Base-by-base conservation (phyloP, 176 grass and related monocot genomes). In the Otatea glauca region DNA sequence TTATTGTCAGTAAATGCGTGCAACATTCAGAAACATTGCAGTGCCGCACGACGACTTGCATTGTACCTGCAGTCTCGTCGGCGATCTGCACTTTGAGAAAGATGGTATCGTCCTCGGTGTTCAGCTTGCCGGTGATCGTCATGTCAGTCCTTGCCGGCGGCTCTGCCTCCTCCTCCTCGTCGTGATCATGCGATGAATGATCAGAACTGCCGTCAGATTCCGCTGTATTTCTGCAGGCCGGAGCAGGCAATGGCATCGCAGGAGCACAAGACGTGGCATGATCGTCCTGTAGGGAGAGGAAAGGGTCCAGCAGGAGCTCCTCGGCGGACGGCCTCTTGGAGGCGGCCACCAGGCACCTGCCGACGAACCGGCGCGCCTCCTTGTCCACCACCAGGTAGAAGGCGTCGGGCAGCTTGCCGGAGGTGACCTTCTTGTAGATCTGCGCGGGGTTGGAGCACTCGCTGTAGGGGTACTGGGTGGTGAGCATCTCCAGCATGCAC, bases 361-460 rank as follows among this genome's bases (percentile, higher is more conserved):
- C 83, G 9, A 99, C 81, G 86, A 99, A 96, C 34, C 88, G 61
- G 11, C 86, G 63, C 0, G 89, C 89, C 0, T 96, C 88, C 3
- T 44, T 56, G 62, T 94, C 91, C 0, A 61, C 53, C 0, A 99
- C 71, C 0, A 74, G 55, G 75, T 92, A 80, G 81, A 92, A 99
- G 5, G 93, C 93, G 23, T 96, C 78, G 3, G 96, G 96, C 18
- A 99, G 76, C 81, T 86, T 94, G 15, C 96, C 93, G 9, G 89
- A 78, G 66, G 93, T 92, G 70, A 99, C 96, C 88, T 99, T 99
- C 88, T 92, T 99, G 86, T 99, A 99, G 53, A 99, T 99, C 86
- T 99, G 96, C 7, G 96, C 96, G 3, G 96, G 93, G 78, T 99
- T 99, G 12, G 56, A 79, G 50, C 96, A 99, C 78, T 99, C 96